Percentiles rank a stretch among this genome's conserved stretches.
These are phyloP conservation scores for Monosporascus sp. DNA, from an alignment of 2,329 filamentous ascomycete genomes.

Conservation along the genomic window DNA sequence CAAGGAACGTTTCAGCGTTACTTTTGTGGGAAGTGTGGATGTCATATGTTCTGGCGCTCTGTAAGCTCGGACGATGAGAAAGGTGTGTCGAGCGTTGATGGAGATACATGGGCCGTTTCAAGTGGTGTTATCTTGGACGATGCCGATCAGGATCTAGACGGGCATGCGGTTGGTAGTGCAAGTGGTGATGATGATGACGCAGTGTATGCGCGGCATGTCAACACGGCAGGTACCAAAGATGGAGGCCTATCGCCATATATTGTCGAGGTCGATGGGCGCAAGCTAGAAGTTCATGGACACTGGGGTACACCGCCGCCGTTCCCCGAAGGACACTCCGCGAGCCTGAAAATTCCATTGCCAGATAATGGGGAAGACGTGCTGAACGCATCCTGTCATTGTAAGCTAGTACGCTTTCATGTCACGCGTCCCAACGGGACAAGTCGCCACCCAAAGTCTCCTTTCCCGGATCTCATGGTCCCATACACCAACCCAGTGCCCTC, in stretches of 20 bases:
- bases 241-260: constrained; percentile 33
- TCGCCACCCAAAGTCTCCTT: constrained; percentile 38
- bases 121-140: too few species aligned
- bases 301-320: not conserved
- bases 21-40: too few species aligned
- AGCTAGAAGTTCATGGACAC: constrained; percentile 1
- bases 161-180: too few species aligned
- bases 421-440: constrained; percentile 47
- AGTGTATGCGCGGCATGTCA: constrained; percentile 13
- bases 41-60: too few species aligned
- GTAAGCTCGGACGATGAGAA: too few species aligned
- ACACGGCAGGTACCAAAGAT: constrained; percentile 29
- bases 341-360: constrained; percentile 3
- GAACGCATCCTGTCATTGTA: constrained; percentile 48
- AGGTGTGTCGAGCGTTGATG: too few species aligned
- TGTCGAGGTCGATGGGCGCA: constrained; percentile 1
- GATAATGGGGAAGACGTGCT: constrained; percentile 22
- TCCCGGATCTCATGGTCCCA: constrained; percentile 49
- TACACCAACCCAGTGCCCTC: constrained; percentile 29
- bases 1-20: too few species aligned
- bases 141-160: too few species aligned
- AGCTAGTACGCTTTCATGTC: constrained; percentile 50
- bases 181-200: too few species aligned
- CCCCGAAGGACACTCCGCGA: not conserved
- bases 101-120: too few species aligned